Percentiles rank a stretch among this genome's conserved stretches.
These are phyloP conservation scores for Actinomucor elegans DNA, from an alignment of 371 early-diverging fungal genomes.

Conservation along the genomic window DNA sequence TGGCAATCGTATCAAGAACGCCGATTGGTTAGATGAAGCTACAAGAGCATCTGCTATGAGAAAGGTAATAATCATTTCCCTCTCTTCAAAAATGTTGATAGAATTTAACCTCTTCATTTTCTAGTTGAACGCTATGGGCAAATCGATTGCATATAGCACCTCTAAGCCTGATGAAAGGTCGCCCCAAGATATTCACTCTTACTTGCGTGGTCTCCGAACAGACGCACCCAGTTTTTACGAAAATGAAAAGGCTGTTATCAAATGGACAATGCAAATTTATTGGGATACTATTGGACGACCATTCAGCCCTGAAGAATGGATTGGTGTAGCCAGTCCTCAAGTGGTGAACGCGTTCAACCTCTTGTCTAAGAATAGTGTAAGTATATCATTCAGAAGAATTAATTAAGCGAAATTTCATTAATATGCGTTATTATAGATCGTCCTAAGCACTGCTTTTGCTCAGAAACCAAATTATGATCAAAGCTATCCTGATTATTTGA, in stretches of 20 bases:
- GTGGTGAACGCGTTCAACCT: slow-evolving; percentile 50
- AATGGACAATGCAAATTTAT: slow-evolving; percentile 26
- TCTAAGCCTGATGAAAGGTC: slow-evolving; percentile 48
- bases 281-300: slow-evolving; percentile 39
- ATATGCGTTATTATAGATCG: slow-evolving; percentile 43
- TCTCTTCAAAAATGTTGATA: too few species aligned
- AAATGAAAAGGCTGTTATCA: slow-evolving; percentile 34
- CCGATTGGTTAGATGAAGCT: slow-evolving; percentile 56
- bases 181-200: slow-evolving; percentile 38
- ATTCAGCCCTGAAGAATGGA: slow-evolving; percentile 49
- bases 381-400: background rate
- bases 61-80: too few species aligned
- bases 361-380: slow-evolving; percentile 24
- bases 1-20: slow-evolving; percentile 36
- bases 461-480: slow-evolving; percentile 51
- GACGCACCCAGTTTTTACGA: slow-evolving; percentile 43
- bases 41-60: slow-evolving; percentile 49
- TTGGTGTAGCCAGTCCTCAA: slow-evolving; percentile 39
- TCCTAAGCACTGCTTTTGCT: slow-evolving; percentile 63
- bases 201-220: slow-evolving; percentile 36
- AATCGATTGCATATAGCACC: slow-evolving; percentile 50
- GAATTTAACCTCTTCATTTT: too few species aligned
- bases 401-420: background rate
- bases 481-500: slow-evolving; percentile 53
- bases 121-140: slow-evolving; percentile 24